Base-by-base conservation (phyloP, 179 eudicot species). In the Silene vulgaris region DNA sequence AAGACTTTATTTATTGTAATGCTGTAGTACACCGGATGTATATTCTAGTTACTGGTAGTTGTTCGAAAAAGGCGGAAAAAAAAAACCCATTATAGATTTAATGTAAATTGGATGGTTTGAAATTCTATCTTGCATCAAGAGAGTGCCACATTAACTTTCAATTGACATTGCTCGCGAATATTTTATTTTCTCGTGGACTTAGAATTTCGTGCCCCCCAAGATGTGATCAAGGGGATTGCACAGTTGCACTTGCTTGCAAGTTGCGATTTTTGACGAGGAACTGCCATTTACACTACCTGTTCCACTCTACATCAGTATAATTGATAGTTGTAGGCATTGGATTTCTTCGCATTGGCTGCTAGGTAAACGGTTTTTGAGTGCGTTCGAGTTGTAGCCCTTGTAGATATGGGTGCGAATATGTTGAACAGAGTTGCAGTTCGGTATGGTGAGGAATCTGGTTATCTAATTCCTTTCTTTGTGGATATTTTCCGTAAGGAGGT, bases 221-320 rank as follows among this genome's bases (percentile, higher is more conserved):
- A 32, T 12, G 54, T 68, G 29, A 11, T 40, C 19, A 37, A 20
- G 28, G 21, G 54, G 29, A 37, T 37, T 37, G 45, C 45, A 37
- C 45, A 37, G 56, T 40, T 43, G 52, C 56, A 37, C 21, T 20
- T 66, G 50, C 69, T 65, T 65, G 14, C 48, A 66, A 66, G 23
- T 37, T 19, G 71, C 13, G 21, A 40, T 68, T 2, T 32, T 32
- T 68, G 29, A 37, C 8, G 54, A 43, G 59, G 26, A 64, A 48
- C 70, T 1, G 6, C 8, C 32, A 30, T 35, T 79, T 79, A 48
- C 65, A 3, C 50, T 23, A 30, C 45, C 2, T 28, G 29, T 29
- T 60, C 13, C 64, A 17, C 28, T 7, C 17, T 37, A n/a, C 13
- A 29, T 9, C 43, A 26, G 12, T 32, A 54, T 70, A 43, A 1